These are phyloP conservation scores for Juglanconis oblonga DNA, from an alignment of 2,329 filamentous ascomycete species.

Conservation along the genomic window DNA sequence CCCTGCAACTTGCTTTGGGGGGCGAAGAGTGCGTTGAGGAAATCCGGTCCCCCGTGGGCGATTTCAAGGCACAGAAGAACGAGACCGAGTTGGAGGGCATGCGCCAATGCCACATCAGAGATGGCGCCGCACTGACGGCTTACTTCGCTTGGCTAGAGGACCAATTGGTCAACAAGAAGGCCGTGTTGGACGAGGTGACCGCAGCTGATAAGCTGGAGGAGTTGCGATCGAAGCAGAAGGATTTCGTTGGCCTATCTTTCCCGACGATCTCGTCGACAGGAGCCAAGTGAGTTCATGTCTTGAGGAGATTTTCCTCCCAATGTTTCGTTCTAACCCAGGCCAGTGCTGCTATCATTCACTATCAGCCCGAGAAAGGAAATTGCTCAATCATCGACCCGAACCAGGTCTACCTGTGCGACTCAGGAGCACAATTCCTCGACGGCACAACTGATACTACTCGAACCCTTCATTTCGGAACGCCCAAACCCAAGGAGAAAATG, in stretches of 20 bases:
- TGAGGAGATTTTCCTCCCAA: background rate
- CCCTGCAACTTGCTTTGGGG: conserved; percentile 79
- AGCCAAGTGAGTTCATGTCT: conserved; percentile 52
- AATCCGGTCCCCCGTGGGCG: conserved; percentile 78
- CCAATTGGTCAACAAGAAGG: conserved; percentile 72
- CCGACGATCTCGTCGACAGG: conserved; percentile 95
- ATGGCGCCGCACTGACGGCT: conserved; percentile 84
- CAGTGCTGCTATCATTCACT: conserved; percentile 94
- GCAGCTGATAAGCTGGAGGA: conserved; percentile 89
- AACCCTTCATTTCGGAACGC: conserved; percentile 86
- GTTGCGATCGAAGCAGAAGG: conserved; percentile 63
- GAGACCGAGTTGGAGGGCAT: conserved; percentile 86
- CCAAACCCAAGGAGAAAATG: conserved; percentile 78
- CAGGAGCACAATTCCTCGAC: conserved; percentile 92
- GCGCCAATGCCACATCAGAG: conserved; percentile 88
- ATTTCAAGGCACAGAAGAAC: conserved; percentile 95
- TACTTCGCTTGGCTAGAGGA: conserved; percentile 98
- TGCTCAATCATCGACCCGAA: conserved; percentile 82
- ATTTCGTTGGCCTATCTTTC: conserved; percentile 89
- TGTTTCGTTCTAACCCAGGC: background rate
- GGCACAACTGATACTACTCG: conserved; percentile 95
- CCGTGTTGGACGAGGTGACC: conserved; percentile 78
- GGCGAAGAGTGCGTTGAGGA: conserved; percentile 85
- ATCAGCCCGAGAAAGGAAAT: conserved; percentile 78
- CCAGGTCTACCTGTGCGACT: conserved; percentile 91